phyloP scores from a whole-genome alignment of 352 stramenopile species.

The Aphanomyces cochlioides region DNA sequence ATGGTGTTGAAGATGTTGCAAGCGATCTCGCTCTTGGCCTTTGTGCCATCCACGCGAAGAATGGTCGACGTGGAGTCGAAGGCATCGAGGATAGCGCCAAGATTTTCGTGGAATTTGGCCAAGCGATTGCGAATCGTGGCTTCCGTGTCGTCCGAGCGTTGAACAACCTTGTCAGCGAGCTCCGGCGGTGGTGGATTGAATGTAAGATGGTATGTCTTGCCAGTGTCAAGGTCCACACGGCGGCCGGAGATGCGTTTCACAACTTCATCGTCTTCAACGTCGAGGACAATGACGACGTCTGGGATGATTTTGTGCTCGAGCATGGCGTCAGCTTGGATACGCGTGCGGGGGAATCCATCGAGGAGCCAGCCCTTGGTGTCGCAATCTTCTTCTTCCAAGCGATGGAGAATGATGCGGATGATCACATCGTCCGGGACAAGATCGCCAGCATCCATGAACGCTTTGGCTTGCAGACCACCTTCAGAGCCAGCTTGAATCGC shows the following conservation, averaged over 20 bases:
- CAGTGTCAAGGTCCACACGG: constrained; percentile 90
- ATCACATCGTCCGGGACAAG: constrained; percentile 48
- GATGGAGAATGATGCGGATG: constrained; percentile 50
- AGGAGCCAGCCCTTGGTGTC: constrained; percentile 81
- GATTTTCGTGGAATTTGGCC: constrained; percentile 80
- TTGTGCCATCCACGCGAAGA: constrained; percentile 45
- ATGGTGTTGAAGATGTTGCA: constrained; percentile 41
- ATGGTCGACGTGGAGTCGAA: constrained; percentile 40
- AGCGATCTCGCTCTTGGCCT: constrained; percentile 46
- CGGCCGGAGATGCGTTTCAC: constrained; percentile 94
- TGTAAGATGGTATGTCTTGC: constrained; percentile 95
- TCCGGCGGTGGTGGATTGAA: constrained; percentile 87
- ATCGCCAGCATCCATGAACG: constrained; percentile 45
- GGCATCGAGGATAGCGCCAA: constrained; percentile 44
- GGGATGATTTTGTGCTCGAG: constrained; percentile 73
- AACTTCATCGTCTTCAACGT: constrained; percentile 93
- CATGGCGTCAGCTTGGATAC: constrained; percentile 74
- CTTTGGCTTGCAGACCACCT: constrained; percentile 38
- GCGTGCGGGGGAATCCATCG: constrained; percentile 88
- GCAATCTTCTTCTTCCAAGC: constrained; percentile 77
- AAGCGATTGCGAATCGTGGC: constrained; percentile 86
- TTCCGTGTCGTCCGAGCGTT: constrained; percentile 90
- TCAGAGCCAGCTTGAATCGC: constrained; percentile 55
- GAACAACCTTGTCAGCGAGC: constrained; percentile 69
- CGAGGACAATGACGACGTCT: constrained; percentile 88